phyloP scores from a whole-genome alignment of 305 asterid genomes.

The Fraxinus paxiana region DNA sequence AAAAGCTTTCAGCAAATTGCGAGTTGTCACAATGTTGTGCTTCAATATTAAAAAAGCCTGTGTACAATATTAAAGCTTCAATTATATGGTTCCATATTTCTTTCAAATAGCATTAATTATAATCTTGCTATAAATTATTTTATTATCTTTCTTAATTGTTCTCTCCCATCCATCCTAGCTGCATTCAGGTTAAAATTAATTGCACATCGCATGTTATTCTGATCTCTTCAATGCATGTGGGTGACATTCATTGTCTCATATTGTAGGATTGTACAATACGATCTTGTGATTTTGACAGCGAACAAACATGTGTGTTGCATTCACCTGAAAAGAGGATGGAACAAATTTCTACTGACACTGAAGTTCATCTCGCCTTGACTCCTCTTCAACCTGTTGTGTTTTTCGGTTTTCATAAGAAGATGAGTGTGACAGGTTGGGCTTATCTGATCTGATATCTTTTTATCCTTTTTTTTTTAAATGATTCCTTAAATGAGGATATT shows the following conservation, averaged over 20 bases:
- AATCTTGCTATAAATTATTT: not conserved
- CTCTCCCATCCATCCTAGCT: conserved; percentile 9
- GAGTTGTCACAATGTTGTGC: not conserved
- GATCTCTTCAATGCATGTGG: conserved; percentile 21
- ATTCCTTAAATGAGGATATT: not conserved
- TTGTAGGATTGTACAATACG: conserved; percentile 94
- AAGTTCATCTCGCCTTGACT: conserved; percentile 99
- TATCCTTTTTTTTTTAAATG: conserved; percentile 14
- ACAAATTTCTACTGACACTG: conserved; percentile 80
- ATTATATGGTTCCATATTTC: not conserved
- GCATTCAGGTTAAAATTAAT: conserved; percentile 17
- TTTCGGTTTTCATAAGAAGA: conserved; percentile 94
- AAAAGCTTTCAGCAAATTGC: not conserved
- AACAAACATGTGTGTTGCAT: conserved; percentile 95
- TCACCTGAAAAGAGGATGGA: conserved; percentile 98
- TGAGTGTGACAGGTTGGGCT: conserved; percentile 92
- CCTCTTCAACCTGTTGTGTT: conserved; percentile 95
- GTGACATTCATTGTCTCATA: conserved; percentile 17
- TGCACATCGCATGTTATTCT: conserved; percentile 4
- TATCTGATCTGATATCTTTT: conserved; percentile 20
- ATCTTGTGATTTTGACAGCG: conserved; percentile 93
- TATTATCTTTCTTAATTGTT: not conserved
- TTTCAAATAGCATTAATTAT: not conserved
- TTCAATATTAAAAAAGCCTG: not conserved
- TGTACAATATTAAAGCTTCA: conserved; percentile 18